Percentiles rank a stretch among this genome's conserved stretches.
These are phyloP conservation scores for Infundibulicybe gibba DNA, from an alignment of 768 basidiomycete species.

Conservation along the genomic window DNA sequence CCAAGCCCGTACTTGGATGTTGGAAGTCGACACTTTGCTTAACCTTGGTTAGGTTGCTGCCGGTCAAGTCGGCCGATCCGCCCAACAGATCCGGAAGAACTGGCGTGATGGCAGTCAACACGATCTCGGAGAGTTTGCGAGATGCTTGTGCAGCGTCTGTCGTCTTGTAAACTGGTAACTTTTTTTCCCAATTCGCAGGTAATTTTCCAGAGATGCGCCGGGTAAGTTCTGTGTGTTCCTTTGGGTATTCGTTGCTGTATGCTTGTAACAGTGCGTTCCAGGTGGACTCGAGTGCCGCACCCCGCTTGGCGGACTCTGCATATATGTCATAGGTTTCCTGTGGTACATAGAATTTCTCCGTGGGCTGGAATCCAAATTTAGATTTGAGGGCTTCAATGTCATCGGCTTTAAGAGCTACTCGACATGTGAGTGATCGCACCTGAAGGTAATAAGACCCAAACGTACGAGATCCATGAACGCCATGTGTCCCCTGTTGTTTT, in stretches of 20 bases:
- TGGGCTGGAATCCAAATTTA: constrained; percentile 79
- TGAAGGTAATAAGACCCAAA: constrained; percentile 12
- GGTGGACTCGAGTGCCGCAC: constrained; percentile 65
- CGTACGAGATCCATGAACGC: constrained; percentile 91
- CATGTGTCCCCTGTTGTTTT: constrained; percentile 88
- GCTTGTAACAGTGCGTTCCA: constrained; percentile 69
- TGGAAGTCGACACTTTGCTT: constrained; percentile 90
- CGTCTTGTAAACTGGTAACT: constrained; percentile 81
- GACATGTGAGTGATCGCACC: background rate
- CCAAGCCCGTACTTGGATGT: constrained; percentile 79
- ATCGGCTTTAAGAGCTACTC: constrained; percentile 83
- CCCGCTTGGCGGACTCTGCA: constrained; percentile 61
- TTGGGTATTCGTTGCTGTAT: constrained; percentile 78
- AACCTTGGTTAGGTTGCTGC: constrained; percentile 87
- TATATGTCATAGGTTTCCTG: constrained; percentile 69
- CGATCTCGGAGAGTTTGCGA: constrained; percentile 90
- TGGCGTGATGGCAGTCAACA: constrained; percentile 71
- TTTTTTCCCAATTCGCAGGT: constrained; percentile 83
- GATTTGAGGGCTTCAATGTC: constrained; percentile 82
- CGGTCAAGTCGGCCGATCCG: constrained; percentile 91
- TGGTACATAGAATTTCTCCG: constrained; percentile 77
- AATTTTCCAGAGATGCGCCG: constrained; percentile 83
- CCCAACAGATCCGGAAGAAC: constrained; percentile 82
- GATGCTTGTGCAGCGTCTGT: constrained; percentile 84
- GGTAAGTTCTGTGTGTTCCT: constrained; percentile 80